A percentile compares a stretch with the other conserved stretches of the same genome.
Conservation (phyloP, 208 protist genomes). For the Crithidia mellificae region DNA sequence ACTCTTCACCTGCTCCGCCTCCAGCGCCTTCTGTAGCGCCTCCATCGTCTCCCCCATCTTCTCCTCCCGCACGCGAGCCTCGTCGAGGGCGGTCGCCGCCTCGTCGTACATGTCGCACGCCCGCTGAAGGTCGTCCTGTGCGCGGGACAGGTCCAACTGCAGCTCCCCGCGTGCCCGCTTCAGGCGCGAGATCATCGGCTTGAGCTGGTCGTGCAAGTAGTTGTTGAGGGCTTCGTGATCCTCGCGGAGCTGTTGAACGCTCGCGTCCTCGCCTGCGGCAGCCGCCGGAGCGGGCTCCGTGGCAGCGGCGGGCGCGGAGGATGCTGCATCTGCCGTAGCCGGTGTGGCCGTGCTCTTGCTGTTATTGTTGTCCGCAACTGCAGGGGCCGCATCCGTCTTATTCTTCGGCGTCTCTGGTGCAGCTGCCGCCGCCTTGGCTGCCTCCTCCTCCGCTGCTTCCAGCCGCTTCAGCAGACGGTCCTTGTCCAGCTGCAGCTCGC, state of each 20-base stretch:
- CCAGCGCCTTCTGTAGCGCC: slow-evolving; percentile 31
- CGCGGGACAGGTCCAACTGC: slow-evolving; percentile 29
- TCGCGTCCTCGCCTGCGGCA: neutral
- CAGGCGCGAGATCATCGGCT: slow-evolving; percentile 17
- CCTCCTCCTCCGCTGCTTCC: neutral
- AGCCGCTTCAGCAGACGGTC: slow-evolving; percentile 11
- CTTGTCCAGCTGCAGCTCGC: slow-evolving; percentile 28
- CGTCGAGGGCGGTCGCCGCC: slow-evolving; percentile 29
- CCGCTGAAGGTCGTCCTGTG: slow-evolving; percentile 30
- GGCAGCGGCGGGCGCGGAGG: neutral
- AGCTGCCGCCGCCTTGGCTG: neutral
- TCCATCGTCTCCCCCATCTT: slow-evolving; percentile 53
- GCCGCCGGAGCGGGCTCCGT: too few species aligned
- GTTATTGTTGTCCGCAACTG: too few species aligned
- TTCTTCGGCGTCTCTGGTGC: neutral
- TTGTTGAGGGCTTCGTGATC: slow-evolving; percentile 22
- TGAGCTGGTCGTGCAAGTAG: slow-evolving; percentile 24
- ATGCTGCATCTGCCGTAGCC: neutral
- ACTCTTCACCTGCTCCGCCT: slow-evolving; percentile 26
- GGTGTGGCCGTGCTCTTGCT: neutral
- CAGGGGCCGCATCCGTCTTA: too few species aligned
- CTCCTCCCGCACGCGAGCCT: slow-evolving; percentile 35
- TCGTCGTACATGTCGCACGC: slow-evolving; percentile 29
- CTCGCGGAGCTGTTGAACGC: slow-evolving; percentile 12
- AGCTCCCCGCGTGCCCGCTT: slow-evolving; percentile 30